Conservation (phyloP, 306 rosid genomes). For the Benincasa hispida region DNA sequence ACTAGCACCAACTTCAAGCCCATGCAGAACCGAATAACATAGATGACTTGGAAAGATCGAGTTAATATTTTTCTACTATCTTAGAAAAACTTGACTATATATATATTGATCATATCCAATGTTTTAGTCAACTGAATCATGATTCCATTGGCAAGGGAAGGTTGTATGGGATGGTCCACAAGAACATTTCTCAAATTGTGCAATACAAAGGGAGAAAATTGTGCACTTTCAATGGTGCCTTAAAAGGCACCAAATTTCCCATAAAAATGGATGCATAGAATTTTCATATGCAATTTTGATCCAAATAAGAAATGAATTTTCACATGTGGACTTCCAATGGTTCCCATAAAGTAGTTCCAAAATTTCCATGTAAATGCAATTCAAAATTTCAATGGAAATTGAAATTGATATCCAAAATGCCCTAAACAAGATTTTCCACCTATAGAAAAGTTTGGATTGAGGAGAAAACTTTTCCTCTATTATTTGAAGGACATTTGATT, state of each 20-base stretch:
- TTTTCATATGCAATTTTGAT: not conserved
- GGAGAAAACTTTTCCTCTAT: not conserved
- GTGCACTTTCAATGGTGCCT: slow-evolving; percentile 1
- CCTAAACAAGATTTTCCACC: not conserved
- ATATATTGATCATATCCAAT: not conserved
- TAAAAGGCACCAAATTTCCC: not conserved
- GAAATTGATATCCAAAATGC: not conserved
- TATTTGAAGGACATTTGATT: not conserved
- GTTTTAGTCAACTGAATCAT: not conserved
- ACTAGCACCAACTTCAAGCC: no score
- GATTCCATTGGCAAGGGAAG: not conserved
- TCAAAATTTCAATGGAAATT: not conserved
- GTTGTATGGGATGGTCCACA: not conserved
- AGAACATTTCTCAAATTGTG: not conserved
- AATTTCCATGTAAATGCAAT: not conserved
- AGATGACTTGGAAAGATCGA: no score
- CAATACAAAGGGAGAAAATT: not conserved
- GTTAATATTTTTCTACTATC: no score
- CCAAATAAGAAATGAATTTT: not conserved
- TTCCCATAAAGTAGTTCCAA: not conserved
- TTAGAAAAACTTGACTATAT: no score
- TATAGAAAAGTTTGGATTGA: not conserved
- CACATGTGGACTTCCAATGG: not conserved
- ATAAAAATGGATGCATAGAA: not conserved
- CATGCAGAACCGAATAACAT: no score